phyloP scores from a whole-genome alignment of 78 protist genomes.

The Dictyostelium purpureum region DNA sequence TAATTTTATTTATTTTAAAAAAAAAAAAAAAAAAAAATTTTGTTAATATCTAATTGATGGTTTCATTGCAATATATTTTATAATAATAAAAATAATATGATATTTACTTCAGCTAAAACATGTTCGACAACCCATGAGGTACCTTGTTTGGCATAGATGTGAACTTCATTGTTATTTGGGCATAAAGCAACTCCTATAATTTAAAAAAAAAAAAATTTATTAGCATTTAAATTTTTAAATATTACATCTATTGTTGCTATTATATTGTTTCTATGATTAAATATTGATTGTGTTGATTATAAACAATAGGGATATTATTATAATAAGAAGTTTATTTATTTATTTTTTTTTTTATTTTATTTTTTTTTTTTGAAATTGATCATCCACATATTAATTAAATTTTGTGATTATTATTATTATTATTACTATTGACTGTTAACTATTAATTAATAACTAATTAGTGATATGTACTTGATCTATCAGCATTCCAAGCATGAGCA shows the following conservation, averaged over 20 bases:
- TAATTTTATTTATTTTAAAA: background rate
- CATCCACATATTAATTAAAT: background rate
- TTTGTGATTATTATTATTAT: no score
- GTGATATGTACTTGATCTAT: slow-evolving; percentile 81
- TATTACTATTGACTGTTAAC: background rate
- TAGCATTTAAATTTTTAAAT: background rate
- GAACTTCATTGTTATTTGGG: slow-evolving; percentile 90
- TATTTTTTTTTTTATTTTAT: background rate
- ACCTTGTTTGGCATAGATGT: slow-evolving; percentile 78
- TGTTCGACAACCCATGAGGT: slow-evolving; percentile 40
- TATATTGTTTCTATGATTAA: background rate
- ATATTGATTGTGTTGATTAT: background rate
- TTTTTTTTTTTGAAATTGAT: background rate
- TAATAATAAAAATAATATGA: background rate
- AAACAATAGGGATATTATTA: background rate
- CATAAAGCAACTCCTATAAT: slow-evolving; percentile 91
- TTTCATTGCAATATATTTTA: background rate
- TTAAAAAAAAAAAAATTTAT: background rate
- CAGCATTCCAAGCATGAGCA: slow-evolving; percentile 92
- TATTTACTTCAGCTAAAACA: slow-evolving; percentile 70
- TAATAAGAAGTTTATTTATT: background rate
- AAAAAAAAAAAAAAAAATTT: no score
- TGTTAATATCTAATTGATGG: background rate
- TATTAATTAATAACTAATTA: no score
- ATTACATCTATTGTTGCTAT: background rate